A percentile compares a stretch with the other conserved stretches of the same genome.
These are phyloP conservation scores for Maudiozyma pseudohumilis DNA, from an alignment of 805 yeast genomes.

Conservation along the genomic window DNA sequence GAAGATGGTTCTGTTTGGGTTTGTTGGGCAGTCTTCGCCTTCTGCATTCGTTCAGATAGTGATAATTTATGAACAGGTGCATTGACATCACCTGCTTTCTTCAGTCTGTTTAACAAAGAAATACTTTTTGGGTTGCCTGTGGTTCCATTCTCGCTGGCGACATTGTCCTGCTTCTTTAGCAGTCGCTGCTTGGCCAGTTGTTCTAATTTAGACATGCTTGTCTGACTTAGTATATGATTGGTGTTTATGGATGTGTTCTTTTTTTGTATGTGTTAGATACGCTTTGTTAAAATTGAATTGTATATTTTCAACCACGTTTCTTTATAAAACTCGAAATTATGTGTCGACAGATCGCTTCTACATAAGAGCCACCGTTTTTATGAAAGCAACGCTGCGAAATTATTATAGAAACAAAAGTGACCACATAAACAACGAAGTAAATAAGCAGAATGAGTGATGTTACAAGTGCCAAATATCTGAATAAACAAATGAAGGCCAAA, in stretches of 20 bases:
- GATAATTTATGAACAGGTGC: background rate
- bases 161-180: background rate
- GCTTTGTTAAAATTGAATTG: background rate
- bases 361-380: background rate
- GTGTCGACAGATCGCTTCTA: background rate
- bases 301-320: too few relatives aligned
- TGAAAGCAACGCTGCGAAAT: too few relatives aligned
- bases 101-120: constrained; percentile 1
- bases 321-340: too few relatives aligned
- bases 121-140: background rate
- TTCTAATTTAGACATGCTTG: constrained; percentile 34
- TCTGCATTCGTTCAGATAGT: constrained; percentile 2
- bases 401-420: too few relatives aligned
- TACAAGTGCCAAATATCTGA: constrained; percentile 59
- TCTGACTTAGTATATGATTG: background rate
- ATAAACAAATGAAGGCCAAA: constrained; percentile 67
- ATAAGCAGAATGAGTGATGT: constrained; percentile 33
- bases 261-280: background rate
- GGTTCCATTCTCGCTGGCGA: background rate
- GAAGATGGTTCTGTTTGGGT: background rate
- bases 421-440: too few relatives aligned
- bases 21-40: background rate
- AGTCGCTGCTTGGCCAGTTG: constrained; percentile 37
- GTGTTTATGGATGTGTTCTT: background rate
- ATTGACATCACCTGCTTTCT: background rate